Conservation (phyloP, 2,329 filamentous ascomycete species). For the Aurifilum marmelostoma region DNA sequence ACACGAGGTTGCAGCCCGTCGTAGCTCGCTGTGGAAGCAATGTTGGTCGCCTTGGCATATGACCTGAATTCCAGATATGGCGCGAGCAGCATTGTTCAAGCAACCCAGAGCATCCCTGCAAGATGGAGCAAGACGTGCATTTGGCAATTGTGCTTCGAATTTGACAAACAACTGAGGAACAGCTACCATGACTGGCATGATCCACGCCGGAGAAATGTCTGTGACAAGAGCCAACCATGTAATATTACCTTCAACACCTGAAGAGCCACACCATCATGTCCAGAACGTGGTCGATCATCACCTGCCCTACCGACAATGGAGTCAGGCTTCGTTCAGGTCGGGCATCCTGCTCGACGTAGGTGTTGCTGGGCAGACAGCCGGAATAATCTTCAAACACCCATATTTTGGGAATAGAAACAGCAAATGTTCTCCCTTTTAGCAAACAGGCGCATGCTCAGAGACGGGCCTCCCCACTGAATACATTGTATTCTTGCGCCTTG, state of each 20-base stretch:
- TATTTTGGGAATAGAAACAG: neutral
- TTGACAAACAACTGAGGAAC: neutral
- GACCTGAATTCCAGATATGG: neutral
- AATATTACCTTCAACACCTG: neutral
- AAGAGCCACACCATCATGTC: neutral
- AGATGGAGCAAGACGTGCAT: neutral
- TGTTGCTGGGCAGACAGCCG: neutral
- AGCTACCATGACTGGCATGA: neutral
- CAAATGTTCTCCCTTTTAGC: neutral
- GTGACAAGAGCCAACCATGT: neutral
- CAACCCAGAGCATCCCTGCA: neutral
- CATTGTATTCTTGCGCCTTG: neutral
- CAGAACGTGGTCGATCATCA: neutral
- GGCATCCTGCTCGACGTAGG: neutral
- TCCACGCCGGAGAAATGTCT: neutral
- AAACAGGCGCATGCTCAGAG: neutral
- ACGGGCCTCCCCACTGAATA: neutral
- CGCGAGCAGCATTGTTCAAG: neutral
- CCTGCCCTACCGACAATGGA: neutral
- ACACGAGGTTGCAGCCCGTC: neutral
- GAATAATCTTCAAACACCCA: neutral
- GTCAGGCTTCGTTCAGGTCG: neutral
- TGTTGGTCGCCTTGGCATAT: neutral
- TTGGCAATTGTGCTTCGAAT: neutral
- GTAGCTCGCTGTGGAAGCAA: too few species aligned